Percentiles rank a stretch among this genome's conserved stretches.
phyloP scores from a whole-genome alignment of 2,329 filamentous ascomycete species.

The Clathrospora elynae region DNA sequence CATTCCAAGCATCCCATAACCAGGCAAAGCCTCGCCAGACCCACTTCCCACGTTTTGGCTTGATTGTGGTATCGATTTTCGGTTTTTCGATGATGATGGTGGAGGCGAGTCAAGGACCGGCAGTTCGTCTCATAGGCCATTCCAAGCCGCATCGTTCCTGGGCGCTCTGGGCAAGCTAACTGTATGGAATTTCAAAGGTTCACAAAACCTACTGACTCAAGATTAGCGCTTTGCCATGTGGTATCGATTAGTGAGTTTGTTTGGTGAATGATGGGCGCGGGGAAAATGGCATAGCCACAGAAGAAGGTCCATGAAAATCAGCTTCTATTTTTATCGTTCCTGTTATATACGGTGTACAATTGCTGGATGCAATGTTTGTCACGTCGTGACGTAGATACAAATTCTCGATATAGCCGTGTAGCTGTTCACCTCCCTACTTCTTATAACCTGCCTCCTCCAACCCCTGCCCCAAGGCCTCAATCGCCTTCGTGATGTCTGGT shows the following conservation, averaged over 20 bases:
- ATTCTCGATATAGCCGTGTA: too few relatives aligned
- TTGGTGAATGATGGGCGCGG: neutral
- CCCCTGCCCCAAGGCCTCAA: slow-evolving; percentile 75
- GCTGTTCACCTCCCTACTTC: slow-evolving; percentile 11
- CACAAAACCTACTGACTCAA: neutral
- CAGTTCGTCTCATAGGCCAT: slow-evolving; percentile 9
- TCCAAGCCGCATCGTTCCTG: too few relatives aligned
- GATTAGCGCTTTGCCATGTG: slow-evolving; percentile 1
- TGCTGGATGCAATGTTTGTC: too few relatives aligned
- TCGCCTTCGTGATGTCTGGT: slow-evolving; percentile 81
- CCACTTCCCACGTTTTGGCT: slow-evolving; percentile 10
- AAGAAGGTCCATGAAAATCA: slow-evolving; percentile 3
- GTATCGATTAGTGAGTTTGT: neutral
- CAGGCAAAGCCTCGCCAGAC: slow-evolving; percentile 18
- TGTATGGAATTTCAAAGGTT: slow-evolving; percentile 1
- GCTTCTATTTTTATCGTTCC: slow-evolving; percentile 11
- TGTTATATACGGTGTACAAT: slow-evolving; percentile 1
- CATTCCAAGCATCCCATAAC: slow-evolving; percentile 2
- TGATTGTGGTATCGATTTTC: slow-evolving; percentile 4
- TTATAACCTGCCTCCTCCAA: slow-evolving; percentile 75
- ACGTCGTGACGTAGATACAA: too few relatives aligned
- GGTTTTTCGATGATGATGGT: slow-evolving; percentile 6
- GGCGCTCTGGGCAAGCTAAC: slow-evolving; percentile 11
- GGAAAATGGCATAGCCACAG: slow-evolving; percentile 14
- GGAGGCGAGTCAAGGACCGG: neutral